A percentile compares a stretch with the other conserved stretches of the same genome.
These are phyloP conservation scores for Lachnellula hyalina DNA, from an alignment of 2,329 filamentous ascomycete species.

Conservation along the genomic window DNA sequence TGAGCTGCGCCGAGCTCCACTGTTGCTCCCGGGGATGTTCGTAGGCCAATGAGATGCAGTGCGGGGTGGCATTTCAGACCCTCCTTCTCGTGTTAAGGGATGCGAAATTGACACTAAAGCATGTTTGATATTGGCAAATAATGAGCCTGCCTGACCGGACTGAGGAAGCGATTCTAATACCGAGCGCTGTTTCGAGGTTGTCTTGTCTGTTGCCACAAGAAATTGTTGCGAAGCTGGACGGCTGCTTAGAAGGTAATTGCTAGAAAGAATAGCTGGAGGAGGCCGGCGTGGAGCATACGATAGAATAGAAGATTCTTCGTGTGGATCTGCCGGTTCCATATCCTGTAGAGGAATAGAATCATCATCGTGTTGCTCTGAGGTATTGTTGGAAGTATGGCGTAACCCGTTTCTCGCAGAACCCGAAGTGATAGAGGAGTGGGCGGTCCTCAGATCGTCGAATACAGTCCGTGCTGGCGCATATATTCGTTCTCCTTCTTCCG, in stretches of 20 bases:
- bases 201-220: background rate
- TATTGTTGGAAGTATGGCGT: constrained; percentile 4
- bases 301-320: constrained; percentile 5
- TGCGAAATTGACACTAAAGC: constrained; percentile 3
- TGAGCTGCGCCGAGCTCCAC: background rate
- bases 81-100: constrained; percentile 1
- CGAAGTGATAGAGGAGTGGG: constrained; percentile 28
- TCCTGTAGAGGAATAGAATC: constrained; percentile 21
- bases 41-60: constrained; percentile 1
- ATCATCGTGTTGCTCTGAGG: constrained; percentile 9
- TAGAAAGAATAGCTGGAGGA: constrained; percentile 6
- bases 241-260: background rate
- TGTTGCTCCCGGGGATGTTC: background rate
- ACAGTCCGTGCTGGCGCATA: constrained; percentile 20
- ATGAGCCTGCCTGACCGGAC: background rate
- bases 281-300: constrained; percentile 12
- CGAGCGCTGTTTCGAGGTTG: background rate
- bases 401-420: constrained; percentile 16
- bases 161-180: background rate
- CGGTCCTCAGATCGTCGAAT: constrained; percentile 27
- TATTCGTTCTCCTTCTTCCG: constrained; percentile 4
- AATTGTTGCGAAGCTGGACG: background rate
- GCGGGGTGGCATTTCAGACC: background rate
- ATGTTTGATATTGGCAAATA: constrained; percentile 5
- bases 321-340: constrained; percentile 1